phyloP scores from a whole-genome alignment of 371 early-diverging fungal species.

The Mucor circinelloides region DNA sequence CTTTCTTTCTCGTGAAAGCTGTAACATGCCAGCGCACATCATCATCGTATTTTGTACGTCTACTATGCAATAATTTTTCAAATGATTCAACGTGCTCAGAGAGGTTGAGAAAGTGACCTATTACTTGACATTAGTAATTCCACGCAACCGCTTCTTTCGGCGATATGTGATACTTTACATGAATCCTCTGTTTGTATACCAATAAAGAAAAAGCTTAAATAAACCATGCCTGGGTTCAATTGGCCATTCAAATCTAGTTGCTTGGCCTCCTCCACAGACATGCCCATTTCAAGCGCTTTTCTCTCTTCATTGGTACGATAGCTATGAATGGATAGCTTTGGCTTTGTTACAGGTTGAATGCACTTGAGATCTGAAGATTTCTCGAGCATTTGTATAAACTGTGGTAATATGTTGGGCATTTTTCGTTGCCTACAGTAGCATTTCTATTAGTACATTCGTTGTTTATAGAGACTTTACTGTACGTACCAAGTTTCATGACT shows the following conservation, averaged over 20 bases:
- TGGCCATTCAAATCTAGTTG: constrained; percentile 1
- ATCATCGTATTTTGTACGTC: constrained; percentile 22
- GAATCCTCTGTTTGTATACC: constrained; percentile 19
- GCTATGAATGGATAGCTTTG: neutral
- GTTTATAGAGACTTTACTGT: neutral
- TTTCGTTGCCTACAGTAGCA: constrained; percentile 28
- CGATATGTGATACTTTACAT: neutral
- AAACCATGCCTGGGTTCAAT: constrained; percentile 27
- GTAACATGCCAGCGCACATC: constrained; percentile 27
- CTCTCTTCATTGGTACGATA: constrained; percentile 30
- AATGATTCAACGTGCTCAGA: constrained; percentile 16
- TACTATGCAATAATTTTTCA: constrained; percentile 14
- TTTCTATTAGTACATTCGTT: neutral
- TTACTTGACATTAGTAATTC: neutral
- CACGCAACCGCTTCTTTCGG: neutral
- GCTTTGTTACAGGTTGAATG: constrained; percentile 32
- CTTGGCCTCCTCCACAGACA: constrained; percentile 1
- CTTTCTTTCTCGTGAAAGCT: constrained; percentile 14
- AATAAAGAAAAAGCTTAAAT: constrained; percentile 32
- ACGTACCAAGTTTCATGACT: constrained; percentile 47
- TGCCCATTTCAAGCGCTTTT: constrained; percentile 18
- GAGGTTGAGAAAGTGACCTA: constrained; percentile 15
- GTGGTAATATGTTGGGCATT: constrained; percentile 36
- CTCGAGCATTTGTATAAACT: constrained; percentile 30
- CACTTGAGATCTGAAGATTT: neutral